Evolutionary conservation across 495 filamentous ascomycete genomes (phyloP).

Genomic region (Penicillium robsamsonii): DNA sequence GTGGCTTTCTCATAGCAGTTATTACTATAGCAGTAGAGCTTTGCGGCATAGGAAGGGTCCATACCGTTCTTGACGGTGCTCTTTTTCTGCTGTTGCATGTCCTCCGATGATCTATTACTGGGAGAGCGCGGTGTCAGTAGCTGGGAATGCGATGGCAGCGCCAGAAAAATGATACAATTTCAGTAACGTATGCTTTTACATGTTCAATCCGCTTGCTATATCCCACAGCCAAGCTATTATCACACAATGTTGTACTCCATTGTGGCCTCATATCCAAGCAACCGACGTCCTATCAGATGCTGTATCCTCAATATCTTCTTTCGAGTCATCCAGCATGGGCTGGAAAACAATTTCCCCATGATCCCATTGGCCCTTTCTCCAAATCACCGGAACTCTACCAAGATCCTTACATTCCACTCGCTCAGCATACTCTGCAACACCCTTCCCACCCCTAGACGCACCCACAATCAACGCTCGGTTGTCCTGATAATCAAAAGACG

Average conservation of each 20-base stretch:
- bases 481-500: conserved; percentile 22
- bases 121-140: too few relatives aligned
- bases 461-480: conserved; percentile 7
- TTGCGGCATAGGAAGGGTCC: too few relatives aligned
- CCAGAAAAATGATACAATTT: too few relatives aligned
- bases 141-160: too few relatives aligned
- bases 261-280: neutral
- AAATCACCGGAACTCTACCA: neutral
- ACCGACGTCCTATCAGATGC: neutral
- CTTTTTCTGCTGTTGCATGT: too few relatives aligned
- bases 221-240: neutral
- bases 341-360: neutral
- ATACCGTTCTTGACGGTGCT: too few relatives aligned
- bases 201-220: neutral
- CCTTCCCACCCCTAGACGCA: conserved; percentile 14
- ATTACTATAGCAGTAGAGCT: too few relatives aligned
- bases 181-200: neutral
- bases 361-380: neutral
- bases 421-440: conserved; percentile 8
- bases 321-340: neutral
- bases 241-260: neutral
- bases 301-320: neutral
- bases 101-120: too few relatives aligned
- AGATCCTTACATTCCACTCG: neutral
- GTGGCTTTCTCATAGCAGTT: too few relatives aligned